Base-by-base conservation (phyloP, 129 eudicot species). In the Sambucus nigra region DNA sequence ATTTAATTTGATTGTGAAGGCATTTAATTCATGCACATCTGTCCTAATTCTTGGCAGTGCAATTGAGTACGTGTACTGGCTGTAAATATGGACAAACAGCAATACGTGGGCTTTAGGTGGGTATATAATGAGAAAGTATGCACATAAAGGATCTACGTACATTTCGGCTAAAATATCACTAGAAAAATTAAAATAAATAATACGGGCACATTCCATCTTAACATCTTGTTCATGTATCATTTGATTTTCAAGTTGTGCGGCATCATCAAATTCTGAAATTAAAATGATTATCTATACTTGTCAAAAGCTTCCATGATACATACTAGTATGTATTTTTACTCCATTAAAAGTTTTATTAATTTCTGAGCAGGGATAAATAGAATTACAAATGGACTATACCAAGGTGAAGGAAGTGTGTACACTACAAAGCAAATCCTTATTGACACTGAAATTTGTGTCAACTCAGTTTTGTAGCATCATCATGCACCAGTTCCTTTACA, bases 381-480 rank as follows among this genome's bases (percentile, higher is more conserved):
- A 46, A 53, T 45, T 47, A 47, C 3, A 23, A 54, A 2, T 29
- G 32, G 23, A 28, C 22, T 28, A 8, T 14, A 32, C 12, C 3
- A 26, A 41, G 53, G 42, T 23, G 33, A 22, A 39, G 1, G 31
- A 41, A 63, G 22, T 20, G 51, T 13, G 42, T 25, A 19, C 40
- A 52, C 29, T 52, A 53, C 35, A 22, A 53, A 19, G 5, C 53
- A 48, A 42, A 38, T 31, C 22, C 39, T 41, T 45, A 15, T 54
- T 16, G 53, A 42, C 53, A 22, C 16, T 23, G 17, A 41, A 26
- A 25, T 59, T 51, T 41, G 48, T 62, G 60, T 50, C 27, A 28
- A 5, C 32, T 45, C 11, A 53, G 42, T 26, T 54, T 64, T 14
- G 53, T 65, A 54, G 61, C 26, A 21, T 11, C 32, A 12, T 26